phyloP scores from a whole-genome alignment of 345 rosid species.

The Syzygium oleosum region DNA sequence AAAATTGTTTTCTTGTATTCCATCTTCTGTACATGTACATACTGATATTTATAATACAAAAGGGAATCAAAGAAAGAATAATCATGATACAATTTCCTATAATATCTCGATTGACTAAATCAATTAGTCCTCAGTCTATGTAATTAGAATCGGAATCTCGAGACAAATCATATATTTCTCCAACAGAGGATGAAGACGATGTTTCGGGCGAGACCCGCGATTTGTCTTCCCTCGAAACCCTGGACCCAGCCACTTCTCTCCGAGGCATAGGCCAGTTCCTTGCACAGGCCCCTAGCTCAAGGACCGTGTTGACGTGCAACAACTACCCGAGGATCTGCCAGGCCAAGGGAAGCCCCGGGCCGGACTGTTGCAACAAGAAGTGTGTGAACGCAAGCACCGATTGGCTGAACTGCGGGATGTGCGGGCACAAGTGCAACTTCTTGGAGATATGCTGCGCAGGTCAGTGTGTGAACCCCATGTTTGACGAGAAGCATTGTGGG shows the following conservation, averaged over 20 bases:
- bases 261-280: neutral
- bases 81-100: too few relatives aligned
- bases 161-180: too few relatives aligned
- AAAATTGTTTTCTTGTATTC: too few relatives aligned
- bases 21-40: too few relatives aligned
- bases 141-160: too few relatives aligned
- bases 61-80: too few relatives aligned
- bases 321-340: constrained; percentile 3
- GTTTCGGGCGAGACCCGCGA: neutral
- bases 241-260: neutral
- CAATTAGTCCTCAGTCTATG: too few relatives aligned
- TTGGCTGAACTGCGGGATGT: constrained; percentile 20
- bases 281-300: neutral
- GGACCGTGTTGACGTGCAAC: neutral
- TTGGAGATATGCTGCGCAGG: constrained; percentile 12
- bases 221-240: neutral
- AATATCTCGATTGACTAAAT: too few relatives aligned
- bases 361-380: constrained; percentile 11
- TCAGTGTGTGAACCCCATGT: constrained; percentile 2
- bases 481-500: constrained; percentile 14
- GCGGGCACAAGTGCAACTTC: constrained; percentile 29
- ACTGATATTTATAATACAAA: too few relatives aligned
- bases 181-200: neutral
- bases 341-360: constrained; percentile 10
- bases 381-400: constrained; percentile 15